Base-by-base conservation (phyloP, 306 rosid genomes). In the Trifolium pratense region DNA sequence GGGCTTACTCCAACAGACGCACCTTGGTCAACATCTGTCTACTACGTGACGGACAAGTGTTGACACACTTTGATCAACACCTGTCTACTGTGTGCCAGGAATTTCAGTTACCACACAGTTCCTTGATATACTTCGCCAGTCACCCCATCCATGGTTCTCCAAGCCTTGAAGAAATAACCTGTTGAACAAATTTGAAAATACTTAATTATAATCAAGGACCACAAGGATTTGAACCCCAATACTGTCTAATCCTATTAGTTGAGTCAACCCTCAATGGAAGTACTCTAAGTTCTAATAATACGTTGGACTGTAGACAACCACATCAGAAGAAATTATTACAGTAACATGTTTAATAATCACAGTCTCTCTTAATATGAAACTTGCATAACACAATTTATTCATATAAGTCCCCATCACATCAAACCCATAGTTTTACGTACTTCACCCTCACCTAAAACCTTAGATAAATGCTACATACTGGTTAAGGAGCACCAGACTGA, bases 91-190 rank as follows among this genome's bases (percentile, higher is more conserved):
- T n/a, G n/a, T n/a, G n/a, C n/a, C n/a, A n/a, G n/a, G n/a, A n/a
- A n/a, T n/a, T n/a, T n/a, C n/a, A n/a, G 98, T 90, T 55, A 90
- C 95, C 51, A 92, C 98, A 75, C 80, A 90, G 78, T 90, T 88
- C 32, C 95, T 87, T 5, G 98, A 92, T 87, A 92, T 92, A 57
- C 96, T 88, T 71, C 91, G 85, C 98, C 98, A 92, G 73, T 92
- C 94, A 7, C 98, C 98, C 82, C 90, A 86, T 57, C 96, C 98
- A 37, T 88, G 90, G 66, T 90, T 88, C 3, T 90, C 91, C 86
- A 92, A 79, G 21, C 98, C 98, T 45, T 85, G 89, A 71, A 92
- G 92, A 86, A 92, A 92, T 79, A 87, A 85, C 84, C 98, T 92
- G 87, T 39, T 74, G 4, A 51, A 43, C 25, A 59, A 73, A 25